phyloP scores from a whole-genome alignment of 2,329 filamentous ascomycete genomes.

The Sporothrix globosa region DNA sequence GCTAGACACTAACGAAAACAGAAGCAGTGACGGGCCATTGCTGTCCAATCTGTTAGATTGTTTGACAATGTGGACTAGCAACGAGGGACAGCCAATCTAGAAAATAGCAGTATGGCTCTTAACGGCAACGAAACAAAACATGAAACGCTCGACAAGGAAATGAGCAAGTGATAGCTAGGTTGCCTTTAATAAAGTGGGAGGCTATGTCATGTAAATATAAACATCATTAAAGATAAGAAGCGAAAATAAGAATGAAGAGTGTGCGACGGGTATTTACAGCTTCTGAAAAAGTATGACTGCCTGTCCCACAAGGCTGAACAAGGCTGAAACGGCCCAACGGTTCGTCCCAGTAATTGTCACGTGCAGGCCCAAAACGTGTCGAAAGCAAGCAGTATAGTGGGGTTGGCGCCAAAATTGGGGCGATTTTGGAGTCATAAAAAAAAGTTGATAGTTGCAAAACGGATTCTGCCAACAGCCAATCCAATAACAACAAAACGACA shows the following conservation, averaged over 20 bases:
- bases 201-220: not conserved
- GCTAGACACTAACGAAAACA: no score
- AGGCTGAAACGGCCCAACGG: conserved; percentile 22
- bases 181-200: not conserved
- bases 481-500: not conserved
- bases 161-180: not conserved
- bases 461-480: not conserved
- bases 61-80: no score
- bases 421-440: not conserved
- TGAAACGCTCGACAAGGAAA: not conserved
- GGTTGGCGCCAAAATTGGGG: conserved; percentile 20
- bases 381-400: conserved; percentile 17
- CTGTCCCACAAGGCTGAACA: conserved; percentile 20
- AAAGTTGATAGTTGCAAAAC: conserved; percentile 6
- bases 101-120: no score
- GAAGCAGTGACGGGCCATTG: no score
- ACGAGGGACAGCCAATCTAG: no score
- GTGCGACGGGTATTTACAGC: no score
- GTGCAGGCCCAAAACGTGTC: not conserved
- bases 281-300: not conserved
- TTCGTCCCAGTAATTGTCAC: not conserved
- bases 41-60: no score
- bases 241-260: not conserved
- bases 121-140: no score
- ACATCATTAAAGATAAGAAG: not conserved